Evolutionary conservation across 805 yeast species (phyloP).

Genomic region (Schizosaccharomyces pombe): DNA sequence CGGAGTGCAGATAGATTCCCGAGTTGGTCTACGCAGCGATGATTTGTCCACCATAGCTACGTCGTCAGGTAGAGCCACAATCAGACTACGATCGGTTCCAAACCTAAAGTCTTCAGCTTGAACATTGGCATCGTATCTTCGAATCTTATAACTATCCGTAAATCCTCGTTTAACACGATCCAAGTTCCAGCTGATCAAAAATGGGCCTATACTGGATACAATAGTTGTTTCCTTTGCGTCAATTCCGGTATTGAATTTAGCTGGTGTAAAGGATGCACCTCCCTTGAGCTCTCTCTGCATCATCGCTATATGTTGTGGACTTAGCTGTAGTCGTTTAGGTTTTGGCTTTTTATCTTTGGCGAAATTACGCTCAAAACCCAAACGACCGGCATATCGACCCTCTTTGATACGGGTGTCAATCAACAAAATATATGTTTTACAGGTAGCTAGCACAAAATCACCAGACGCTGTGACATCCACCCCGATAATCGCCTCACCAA

Average conservation of each 20-base stretch:
- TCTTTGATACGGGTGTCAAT: slow-evolving; percentile 41
- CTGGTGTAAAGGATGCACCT: slow-evolving; percentile 36
- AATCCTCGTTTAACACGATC: slow-evolving; percentile 32
- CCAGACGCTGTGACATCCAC: slow-evolving; percentile 60
- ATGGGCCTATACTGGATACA: slow-evolving; percentile 61
- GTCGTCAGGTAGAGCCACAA: slow-evolving; percentile 53
- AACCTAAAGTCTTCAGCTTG: slow-evolving; percentile 60
- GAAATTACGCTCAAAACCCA: slow-evolving; percentile 45
- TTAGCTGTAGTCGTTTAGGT: slow-evolving; percentile 40
- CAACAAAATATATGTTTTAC: slow-evolving; percentile 44
- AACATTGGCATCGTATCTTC: slow-evolving; percentile 27
- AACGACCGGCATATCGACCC: slow-evolving; percentile 33
- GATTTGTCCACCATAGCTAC: slow-evolving; percentile 39
- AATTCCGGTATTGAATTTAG: slow-evolving; percentile 54
- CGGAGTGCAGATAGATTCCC: slow-evolving; percentile 22
- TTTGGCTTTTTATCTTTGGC: slow-evolving; percentile 41
- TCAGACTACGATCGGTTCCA: slow-evolving; percentile 45
- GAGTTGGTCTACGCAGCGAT: slow-evolving; percentile 34
- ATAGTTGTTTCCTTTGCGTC: slow-evolving; percentile 43
- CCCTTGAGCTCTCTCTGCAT: slow-evolving; percentile 27
- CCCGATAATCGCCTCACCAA: slow-evolving; percentile 52
- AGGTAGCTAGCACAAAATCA: slow-evolving; percentile 59
- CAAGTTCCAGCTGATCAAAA: slow-evolving; percentile 59
- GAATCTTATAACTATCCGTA: slow-evolving; percentile 35
- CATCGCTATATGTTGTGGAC: slow-evolving; percentile 48